Evolutionary conservation across 345 rosid species (phyloP), one percentile per base, ranked within the genome.

Genomic region (Arabidopsis arenosa): DNA sequence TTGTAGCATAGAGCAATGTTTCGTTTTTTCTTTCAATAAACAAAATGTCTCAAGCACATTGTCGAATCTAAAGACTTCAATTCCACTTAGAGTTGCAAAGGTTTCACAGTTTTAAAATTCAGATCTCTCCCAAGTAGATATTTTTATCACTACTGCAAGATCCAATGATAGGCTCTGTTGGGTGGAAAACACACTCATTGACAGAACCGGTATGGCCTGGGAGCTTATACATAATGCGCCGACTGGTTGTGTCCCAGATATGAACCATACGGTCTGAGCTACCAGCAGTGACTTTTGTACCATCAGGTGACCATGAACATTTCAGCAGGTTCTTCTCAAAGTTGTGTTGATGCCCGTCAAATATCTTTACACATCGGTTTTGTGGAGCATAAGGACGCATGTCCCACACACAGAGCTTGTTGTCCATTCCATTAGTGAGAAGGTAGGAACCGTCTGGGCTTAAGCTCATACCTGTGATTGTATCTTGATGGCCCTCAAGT

Each of bases 381-480:
- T 92, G 98, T 7, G 98, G 97, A 4, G 99, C 98, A 1, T 90
- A 95, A 9, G 99, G 99, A 30, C 97, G 93, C 98, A 92, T 92
- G 68, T 95, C 98, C 97, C 97, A 95, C 33, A 95, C 89, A 76
- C 88, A 89, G 44, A 95, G 97, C 91, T 89, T 95, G 81, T 86
- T 77, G 72, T 95, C 97, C 99, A 95, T 95, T 9, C 90, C 94
- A 73, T 87, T 95, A 28, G 98, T 90, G 48, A 95, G 94, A 74
- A 95, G 98, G 73, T 95, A 93, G 3, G 98, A 95, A 55, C 99
- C 99, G 55, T 95, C 99, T 28, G 98, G 98, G 59, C 99, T 95
- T 81, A 90, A 55, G 75, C 87, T 86, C 99, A 95, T 93, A 37
- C 94, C 86, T 1, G 98, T 95, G 75, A 90, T 90, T 80, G 93